Evolutionary conservation across 371 early-diverging fungal genomes (phyloP), one percentile per base, ranked within the genome.

Genomic region (Mucor lusitanicus): DNA sequence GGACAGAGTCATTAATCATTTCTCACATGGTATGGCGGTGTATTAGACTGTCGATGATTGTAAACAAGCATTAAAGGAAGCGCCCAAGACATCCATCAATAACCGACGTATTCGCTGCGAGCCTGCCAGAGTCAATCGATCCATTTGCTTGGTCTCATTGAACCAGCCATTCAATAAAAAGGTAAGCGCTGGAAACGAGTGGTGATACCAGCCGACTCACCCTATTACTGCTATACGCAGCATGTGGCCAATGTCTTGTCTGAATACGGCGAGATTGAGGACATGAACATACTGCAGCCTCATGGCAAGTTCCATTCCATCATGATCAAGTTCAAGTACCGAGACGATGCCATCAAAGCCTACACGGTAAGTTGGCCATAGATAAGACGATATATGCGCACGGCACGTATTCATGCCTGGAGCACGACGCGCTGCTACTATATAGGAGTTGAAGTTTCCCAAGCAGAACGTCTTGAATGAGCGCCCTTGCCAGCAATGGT

Each of bases 261-360:
- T 6, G 37, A 65, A 19, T 91, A 80, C 74, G 95, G 95, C 4
- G 85, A 82, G 6, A 72, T 93, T 5, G 94, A 94, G 74, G 87
- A 91, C n/a, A 71, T 93, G 17, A 84, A 86, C 6, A 68, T 91
- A 7, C 64, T 90, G 6, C 78, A 84, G 25, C 58, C 73, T 44
- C 57, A 80, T 75, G 33, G 79, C 71, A 33, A 70, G 59, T 85
- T 79, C 27, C 82, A 89, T 3, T 88, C 85, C 50, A 90, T 87
- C 0, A 91, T 91, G 74, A 86, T 93, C 40, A 91, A 92, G 70
- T 95, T 82, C 54, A 72, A 83, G 12, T 93, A 87, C 63, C 81
- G 94, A 2, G 92, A 93, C 61, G 95, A 95, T 72, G 95, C 95
- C 25, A 90, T 93, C 63, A 78, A 81, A 23, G 92, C 94, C 3